A percentile compares a stretch with the other conserved stretches of the same genome.
phyloP scores from a whole-genome alignment of 495 filamentous ascomycete genomes.

The Hypoxylon cercidicola region DNA sequence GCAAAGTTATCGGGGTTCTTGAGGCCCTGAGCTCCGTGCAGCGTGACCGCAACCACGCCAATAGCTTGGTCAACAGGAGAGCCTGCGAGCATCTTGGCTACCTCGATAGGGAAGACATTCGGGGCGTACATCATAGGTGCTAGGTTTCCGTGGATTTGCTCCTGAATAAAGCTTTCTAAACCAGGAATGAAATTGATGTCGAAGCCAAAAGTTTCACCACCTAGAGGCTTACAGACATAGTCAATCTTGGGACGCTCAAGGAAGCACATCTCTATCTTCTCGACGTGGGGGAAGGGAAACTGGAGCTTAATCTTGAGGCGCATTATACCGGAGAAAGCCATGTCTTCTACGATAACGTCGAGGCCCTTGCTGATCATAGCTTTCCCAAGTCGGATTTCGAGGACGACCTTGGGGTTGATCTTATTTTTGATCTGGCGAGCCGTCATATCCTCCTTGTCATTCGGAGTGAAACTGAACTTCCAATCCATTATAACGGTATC shows the following conservation, averaged over 20 bases:
- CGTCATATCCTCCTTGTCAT: slow-evolving; percentile 92
- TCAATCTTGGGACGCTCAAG: slow-evolving; percentile 78
- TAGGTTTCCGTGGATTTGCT: slow-evolving; percentile 92
- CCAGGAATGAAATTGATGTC: slow-evolving; percentile 99
- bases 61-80: slow-evolving; percentile 94
- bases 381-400: slow-evolving; percentile 93
- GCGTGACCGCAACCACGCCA: slow-evolving; percentile 88
- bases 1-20: slow-evolving; percentile 96
- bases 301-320: slow-evolving; percentile 97
- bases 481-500: slow-evolving; percentile 99
- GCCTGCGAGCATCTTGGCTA: slow-evolving; percentile 98
- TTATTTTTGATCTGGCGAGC: slow-evolving; percentile 89
- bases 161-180: slow-evolving; percentile 90
- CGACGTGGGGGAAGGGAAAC: slow-evolving; percentile 93
- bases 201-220: slow-evolving; percentile 93
- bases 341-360: slow-evolving; percentile 97
- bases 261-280: slow-evolving; percentile 92
- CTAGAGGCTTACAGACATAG: slow-evolving; percentile 96
- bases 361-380: slow-evolving; percentile 95
- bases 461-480: slow-evolving; percentile 99
- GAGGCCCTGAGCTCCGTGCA: slow-evolving; percentile 89
- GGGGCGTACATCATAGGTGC: slow-evolving; percentile 97
- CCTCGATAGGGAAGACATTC: slow-evolving; percentile 97
- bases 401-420: slow-evolving; percentile 94
- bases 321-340: slow-evolving; percentile 94